Conservation (phyloP, 2,329 filamentous ascomycete genomes). For the Pseudopithomyces maydicus region DNA sequence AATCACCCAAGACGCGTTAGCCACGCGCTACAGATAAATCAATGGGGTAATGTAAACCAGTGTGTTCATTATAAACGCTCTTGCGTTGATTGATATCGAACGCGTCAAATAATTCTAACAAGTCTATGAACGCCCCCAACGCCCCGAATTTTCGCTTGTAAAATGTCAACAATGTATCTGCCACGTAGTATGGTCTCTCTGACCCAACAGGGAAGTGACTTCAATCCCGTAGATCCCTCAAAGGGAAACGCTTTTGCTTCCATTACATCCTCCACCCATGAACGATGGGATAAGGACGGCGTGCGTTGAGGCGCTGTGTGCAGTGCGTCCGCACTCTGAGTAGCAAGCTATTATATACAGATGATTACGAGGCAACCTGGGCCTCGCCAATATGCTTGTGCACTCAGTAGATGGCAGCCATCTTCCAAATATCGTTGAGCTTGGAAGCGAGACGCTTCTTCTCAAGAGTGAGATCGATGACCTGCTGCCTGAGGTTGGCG, state of each 20-base stretch:
- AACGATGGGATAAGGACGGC: background rate
- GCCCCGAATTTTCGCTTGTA: background rate
- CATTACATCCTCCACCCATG: background rate
- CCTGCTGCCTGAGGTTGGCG: conserved; percentile 2
- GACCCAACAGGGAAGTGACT: background rate
- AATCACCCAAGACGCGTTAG: no score
- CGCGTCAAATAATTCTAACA: background rate
- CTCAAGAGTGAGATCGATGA: conserved; percentile 3
- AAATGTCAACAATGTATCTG: background rate
- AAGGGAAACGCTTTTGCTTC: background rate
- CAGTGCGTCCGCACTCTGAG: background rate
- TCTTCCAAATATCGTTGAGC: conserved; percentile 7
- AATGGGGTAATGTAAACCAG: background rate
- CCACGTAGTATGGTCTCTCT: background rate
- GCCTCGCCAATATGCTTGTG: background rate
- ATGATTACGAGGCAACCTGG: background rate
- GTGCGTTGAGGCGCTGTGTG: background rate
- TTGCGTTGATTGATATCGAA: background rate
- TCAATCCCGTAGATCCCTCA: background rate
- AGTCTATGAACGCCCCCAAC: conserved; percentile 1
- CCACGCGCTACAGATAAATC: background rate
- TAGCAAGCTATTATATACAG: background rate
- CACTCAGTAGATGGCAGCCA: background rate
- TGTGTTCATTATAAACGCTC: background rate
- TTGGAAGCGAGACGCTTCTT: conserved; percentile 3